Base-by-base conservation (phyloP, 495 filamentous ascomycete genomes). In the Podospora sp. region DNA sequence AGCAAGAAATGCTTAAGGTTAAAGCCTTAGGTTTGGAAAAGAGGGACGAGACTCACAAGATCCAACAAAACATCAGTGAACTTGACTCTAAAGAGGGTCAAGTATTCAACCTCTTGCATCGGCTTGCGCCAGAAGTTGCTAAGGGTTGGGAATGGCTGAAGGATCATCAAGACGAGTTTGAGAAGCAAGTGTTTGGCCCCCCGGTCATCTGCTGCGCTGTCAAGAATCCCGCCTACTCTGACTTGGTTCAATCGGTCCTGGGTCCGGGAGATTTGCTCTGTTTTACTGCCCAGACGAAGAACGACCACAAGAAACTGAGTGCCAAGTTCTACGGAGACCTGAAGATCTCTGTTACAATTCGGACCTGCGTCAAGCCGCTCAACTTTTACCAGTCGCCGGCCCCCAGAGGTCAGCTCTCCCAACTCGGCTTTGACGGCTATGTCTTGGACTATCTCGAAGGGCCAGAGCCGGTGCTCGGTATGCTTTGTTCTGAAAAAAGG, bases 101-200 rank as follows among this genome's bases (percentile, higher is more conserved):
- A 70, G 89, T 91, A 65, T 83, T 89, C 66, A 84, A 71, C 51
- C 87, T 89, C 69, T 81, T 97, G 11, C 78, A 77, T 46, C 75
- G 69, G 7, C 1, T 81, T 1, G 89, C 90, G 4, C 51, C 33
- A 0, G 92, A 98, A 63, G 87, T 90, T 2, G 79, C 81, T 12
- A 82, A 74, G 70, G 90, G 88, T 24, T 97, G 93, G 87, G 83
- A 87, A 56, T 98, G 93, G 92, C 78, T 97, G 64, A 83, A 89
- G 68, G 73, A 87, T 2, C 88, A 98, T 75, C 86, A 84, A 51
- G 75, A 85, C 69, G 74, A 83, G 26, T 97, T 98, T 65, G 86
- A 94, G 74, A 87, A 90, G 62, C 84, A 90, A 68, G 89, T 98
- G 24, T 94, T 92, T 76, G 93, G 92, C 0, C 95, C 95, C 20